These are phyloP conservation scores for Cucumis sativus DNA, from an alignment of 306 rosid genomes.

Conservation along the genomic window DNA sequence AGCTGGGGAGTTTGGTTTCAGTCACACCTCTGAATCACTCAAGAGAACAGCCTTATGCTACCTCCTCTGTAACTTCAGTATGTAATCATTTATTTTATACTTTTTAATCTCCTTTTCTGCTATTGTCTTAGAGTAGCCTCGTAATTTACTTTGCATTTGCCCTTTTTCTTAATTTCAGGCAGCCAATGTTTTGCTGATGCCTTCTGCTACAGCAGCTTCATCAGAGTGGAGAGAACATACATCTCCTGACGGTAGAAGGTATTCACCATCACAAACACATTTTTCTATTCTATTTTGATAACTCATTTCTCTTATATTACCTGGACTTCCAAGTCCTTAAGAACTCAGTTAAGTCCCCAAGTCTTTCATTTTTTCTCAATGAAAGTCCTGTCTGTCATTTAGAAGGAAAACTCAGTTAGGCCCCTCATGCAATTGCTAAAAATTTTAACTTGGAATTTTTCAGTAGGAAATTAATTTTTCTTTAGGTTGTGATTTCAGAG, in stretches of 20 bases:
- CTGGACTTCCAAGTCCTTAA: not conserved
- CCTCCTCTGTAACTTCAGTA: conserved; percentile 41
- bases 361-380: not conserved
- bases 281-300: not conserved
- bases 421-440: not conserved
- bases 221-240: conserved; percentile 84
- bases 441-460: not conserved
- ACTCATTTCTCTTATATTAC: not conserved
- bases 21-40: conserved; percentile 30
- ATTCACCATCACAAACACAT: not conserved
- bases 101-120: not conserved
- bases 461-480: not conserved
- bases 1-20: conserved; percentile 26
- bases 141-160: not conserved
- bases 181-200: conserved; percentile 21
- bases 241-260: conserved; percentile 81
- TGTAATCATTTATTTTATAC: conserved; percentile 8
- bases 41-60: conserved; percentile 35
- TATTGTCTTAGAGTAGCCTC: not conserved
- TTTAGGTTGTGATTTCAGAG: not conserved
- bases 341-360: not conserved
- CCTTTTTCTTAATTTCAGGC: conserved; percentile 30
- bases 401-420: not conserved
- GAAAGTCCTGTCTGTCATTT: not conserved
- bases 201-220: conserved; percentile 27